Evolutionary conservation across 495 filamentous ascomycete genomes (phyloP).

Genomic region (Aspergillus taichungensis): DNA sequence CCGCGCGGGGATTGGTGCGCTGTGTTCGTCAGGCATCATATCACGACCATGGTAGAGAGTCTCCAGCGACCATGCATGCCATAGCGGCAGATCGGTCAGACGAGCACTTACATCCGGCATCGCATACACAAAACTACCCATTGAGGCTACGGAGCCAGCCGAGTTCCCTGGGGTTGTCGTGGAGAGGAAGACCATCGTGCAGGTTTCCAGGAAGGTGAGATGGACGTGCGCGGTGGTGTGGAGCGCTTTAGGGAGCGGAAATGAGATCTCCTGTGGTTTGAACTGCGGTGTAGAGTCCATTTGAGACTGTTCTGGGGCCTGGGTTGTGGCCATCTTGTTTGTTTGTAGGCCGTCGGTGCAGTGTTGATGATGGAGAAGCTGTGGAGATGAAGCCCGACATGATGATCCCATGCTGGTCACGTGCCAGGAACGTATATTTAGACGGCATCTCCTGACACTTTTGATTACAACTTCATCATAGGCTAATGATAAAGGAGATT

Average conservation of each 20-base stretch:
- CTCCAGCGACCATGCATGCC: neutral
- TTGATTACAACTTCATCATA: no score
- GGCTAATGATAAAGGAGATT: no score
- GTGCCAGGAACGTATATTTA: no score
- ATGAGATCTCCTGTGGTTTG: conserved; percentile 56
- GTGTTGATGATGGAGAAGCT: conserved; percentile 5
- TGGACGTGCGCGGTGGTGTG: conserved; percentile 76
- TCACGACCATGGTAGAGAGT: no score
- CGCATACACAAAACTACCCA: conserved; percentile 79
- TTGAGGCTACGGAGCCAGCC: conserved; percentile 27
- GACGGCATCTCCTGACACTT: no score
- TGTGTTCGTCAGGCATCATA: conserved; percentile 8
- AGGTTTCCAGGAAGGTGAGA: conserved; percentile 58
- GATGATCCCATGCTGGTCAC: neutral
- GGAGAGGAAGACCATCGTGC: conserved; percentile 66
- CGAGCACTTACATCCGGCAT: conserved; percentile 66
- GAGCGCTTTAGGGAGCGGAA: conserved; percentile 65
- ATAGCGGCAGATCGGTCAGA: neutral
- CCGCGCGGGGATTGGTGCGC: conserved; percentile 29
- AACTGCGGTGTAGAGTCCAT: conserved; percentile 15
- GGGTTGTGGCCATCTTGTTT: neutral
- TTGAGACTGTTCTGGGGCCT: no score
- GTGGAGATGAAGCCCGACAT: neutral
- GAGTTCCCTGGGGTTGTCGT: conserved; percentile 56
- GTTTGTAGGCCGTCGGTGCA: neutral